Base-by-base conservation (phyloP, 2,329 filamentous ascomycete species). In the Penicillium sp. region DNA sequence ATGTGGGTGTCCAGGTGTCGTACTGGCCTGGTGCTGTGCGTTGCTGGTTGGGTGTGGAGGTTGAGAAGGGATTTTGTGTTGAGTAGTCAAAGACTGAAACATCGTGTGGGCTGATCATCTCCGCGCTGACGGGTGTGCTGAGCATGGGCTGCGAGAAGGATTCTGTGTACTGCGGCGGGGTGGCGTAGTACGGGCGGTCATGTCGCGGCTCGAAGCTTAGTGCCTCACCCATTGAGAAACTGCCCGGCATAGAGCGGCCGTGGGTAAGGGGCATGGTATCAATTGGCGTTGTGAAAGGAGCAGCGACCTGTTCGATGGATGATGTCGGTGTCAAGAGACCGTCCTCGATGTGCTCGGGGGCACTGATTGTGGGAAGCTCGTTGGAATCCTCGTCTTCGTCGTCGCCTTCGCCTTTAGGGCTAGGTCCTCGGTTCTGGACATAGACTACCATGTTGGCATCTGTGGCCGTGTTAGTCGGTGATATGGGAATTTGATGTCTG, bases 401-500 rank as follows among this genome's bases (percentile, higher is more conserved):
- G 8, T 51, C 49, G 33, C 59, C 60, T 10, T 51, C 49, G 33
- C 59, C 54, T 56, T 66, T 68, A 13, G 60, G 60, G 42, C 60
- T 67, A 5, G 65, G 59, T 15, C 69, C 68, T 25, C 66, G 61
- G 52, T 72, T 70, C 44, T 65, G 55, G 18, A 72, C 67, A 53
- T 71, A 73, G 13, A 72, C 63, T 5, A 69, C 50, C 42, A 68
- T 65, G 42, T 55, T 64, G 23, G 56, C 59, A 49, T 72, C 70
- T 72, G 25, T 12, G 45, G 29, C 4, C 23, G 25, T 23, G 43
- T 51, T 33, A 35, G 44, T 38, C 37, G 41, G 25, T 3, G 13
- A 6, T 33, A 25, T 2, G 8, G 8, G 2, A 15, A 13, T 4
- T 2, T 15, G 32, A 15, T 15, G 15, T 12, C 13, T 15, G 13